Conservation (phyloP, 1,284 basidiomycete genomes). For the Ustilago trichophora region DNA sequence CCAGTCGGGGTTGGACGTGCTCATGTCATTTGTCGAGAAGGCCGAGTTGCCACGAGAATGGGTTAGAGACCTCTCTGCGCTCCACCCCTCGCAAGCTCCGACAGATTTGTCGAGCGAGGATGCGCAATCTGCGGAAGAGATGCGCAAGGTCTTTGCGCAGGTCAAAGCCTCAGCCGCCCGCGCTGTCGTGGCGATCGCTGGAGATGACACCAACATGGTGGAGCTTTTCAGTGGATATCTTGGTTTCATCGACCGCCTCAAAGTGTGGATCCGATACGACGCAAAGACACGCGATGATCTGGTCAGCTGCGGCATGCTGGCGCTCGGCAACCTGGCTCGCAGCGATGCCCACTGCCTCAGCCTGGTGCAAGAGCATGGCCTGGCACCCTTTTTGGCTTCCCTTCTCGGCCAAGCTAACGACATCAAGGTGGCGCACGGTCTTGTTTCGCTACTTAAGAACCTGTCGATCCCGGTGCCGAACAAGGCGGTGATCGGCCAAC, state of each 20-base stretch:
- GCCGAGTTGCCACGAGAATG: constrained; percentile 38
- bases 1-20: constrained; percentile 22
- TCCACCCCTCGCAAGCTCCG: no score
- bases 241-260: constrained; percentile 76
- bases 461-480: constrained; percentile 56
- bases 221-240: constrained; percentile 70
- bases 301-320: constrained; percentile 80
- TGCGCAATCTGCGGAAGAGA: constrained; percentile 62
- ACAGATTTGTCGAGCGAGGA: constrained; percentile 16
- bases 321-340: constrained; percentile 81
- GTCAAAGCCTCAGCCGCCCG: constrained; percentile 86
- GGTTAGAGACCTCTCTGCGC: no score
- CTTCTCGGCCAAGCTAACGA: constrained; percentile 40
- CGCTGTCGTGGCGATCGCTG: constrained; percentile 82
- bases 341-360: constrained; percentile 56
- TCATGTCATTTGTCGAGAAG: constrained; percentile 53
- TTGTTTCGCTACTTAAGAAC: constrained; percentile 56
- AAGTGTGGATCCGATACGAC: constrained; percentile 74
- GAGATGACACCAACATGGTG: constrained; percentile 80
- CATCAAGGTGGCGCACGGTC: constrained; percentile 54
- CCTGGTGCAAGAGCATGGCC: constrained; percentile 44
- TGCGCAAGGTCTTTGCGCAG: constrained; percentile 77
- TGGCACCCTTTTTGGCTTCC: constrained; percentile 49
- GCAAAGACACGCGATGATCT: constrained; percentile 75
- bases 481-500: constrained; percentile 44